Evolutionary conservation across 2,329 filamentous ascomycete genomes (phyloP), one percentile per base, ranked within the genome.

Genomic region (Dactylonectria macrodidyma): DNA sequence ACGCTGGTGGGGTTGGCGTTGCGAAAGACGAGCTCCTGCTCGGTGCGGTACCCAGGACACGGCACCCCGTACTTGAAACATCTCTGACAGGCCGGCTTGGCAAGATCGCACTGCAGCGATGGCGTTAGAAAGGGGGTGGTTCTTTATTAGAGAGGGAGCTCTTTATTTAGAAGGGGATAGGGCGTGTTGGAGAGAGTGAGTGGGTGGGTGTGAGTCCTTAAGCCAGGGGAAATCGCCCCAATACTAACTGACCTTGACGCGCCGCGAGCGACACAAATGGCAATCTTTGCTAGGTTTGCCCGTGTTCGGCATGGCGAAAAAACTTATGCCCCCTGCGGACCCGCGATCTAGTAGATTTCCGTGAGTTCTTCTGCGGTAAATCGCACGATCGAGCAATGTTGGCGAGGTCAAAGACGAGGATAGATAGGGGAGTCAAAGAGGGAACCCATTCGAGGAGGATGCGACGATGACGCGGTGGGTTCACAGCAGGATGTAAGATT

Each of bases 281-380:
- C 82, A 83, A 71, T 83, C 81, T 54, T 76, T 76, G 68, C 82
- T 83, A 22, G 81, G 82, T 67, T 77, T 79, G 36, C 82, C 82
- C 26, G 77, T 82, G 73, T 83, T 83, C 36, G 82, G 82, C 82
- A 83, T 83, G 59, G 46, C 47, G 48, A 57, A 56, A 36, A 19
- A 19, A 19, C 19, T 41, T 30, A 30, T 5, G 34, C 51, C 14
- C 7, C 7, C 41, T n/a, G 30, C 33, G 48, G 3, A 19, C 26
- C 16, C 12, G 16, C 50, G 46, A 57, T 57, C 16, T 38, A 22
- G 54, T 41, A 56, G 26, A 30, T 30, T 30, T 16, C 3, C 24
- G 51, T 22, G 48, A 47, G 16, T 30, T 30, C 5, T n/a, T 46
- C 30, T 30, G 51, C 8, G 16, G 22, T 30, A 30, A 41, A 12